Base-by-base conservation (phyloP, 805 yeast species). In the Cyberlindnera japonica region DNA sequence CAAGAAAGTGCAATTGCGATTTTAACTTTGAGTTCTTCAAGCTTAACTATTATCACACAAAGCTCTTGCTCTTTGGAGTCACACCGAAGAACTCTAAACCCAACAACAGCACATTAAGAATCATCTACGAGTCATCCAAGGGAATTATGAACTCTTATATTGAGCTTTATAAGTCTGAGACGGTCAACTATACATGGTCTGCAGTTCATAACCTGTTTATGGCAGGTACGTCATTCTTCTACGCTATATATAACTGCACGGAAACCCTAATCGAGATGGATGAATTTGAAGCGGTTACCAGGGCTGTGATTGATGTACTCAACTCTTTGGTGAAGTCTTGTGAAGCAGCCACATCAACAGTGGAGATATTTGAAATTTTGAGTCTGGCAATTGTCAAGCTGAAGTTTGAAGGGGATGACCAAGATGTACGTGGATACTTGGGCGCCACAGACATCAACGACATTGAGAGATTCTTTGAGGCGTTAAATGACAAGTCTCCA, bases 111-210 rank as follows among this genome's bases (percentile, higher is more conserved):
- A 86, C 86, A 32, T 75, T 75, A 49, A 50, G 68, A 26, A 69
- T 72, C 31, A 76, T 87, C 11, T 71, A 75, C 10, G 78, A 75
- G 19, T 75, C 90, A 1, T 76, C 93, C 2, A 74, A 73, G 49
- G 82, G 81, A 32, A 73, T 87, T 25, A 81, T 88, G 38, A 64
- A 68, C 24, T 72, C 80, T 22, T 89, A 85, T 57, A 65, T 72
- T 36, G 74, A 73, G 37, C 63, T 89, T 27, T 75, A 73, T 49
- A 59, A 66, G n/a, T 69, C 69, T 21, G 75, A 74, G 51, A 68
- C 75, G 34, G 72, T 88, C 44, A 87, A 87, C 59, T 89, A 85
- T 61, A 86, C 96, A 0, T 89, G 96, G 96, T 90, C 89, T 2
- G 93, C 95, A 0, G 90, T 87, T 3, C 95, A 88, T 59, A 88